These are phyloP conservation scores for Lyophyllum shimeji DNA, from an alignment of 768 basidiomycete genomes.

Conservation along the genomic window DNA sequence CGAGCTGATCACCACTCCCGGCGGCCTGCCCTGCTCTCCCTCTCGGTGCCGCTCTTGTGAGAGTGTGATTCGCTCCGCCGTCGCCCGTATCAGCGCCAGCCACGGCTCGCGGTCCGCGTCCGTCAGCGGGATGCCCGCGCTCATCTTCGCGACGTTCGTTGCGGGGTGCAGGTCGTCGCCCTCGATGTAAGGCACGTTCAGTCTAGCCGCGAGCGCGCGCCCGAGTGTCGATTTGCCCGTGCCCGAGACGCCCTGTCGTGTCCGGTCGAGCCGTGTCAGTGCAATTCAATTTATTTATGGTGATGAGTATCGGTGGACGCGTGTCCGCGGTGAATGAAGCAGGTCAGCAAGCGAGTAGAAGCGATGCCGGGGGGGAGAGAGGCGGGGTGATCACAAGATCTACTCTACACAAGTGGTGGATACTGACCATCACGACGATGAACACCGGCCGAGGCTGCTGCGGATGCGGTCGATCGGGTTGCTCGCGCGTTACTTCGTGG, in stretches of 20 bases:
- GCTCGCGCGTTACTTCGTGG: neutral
- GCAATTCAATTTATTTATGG: no score
- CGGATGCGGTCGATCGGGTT: neutral
- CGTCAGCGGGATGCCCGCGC: conserved; percentile 66
- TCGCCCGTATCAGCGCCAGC: conserved; percentile 70
- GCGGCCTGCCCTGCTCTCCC: conserved; percentile 8
- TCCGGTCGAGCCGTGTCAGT: no score
- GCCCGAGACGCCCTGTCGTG: conserved; percentile 69
- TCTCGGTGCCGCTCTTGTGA: neutral
- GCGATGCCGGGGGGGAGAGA: neutral
- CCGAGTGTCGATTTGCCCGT: conserved; percentile 77
- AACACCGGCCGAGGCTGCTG: conserved; percentile 15
- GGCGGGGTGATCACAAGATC: neutral
- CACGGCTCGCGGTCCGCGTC: conserved; percentile 87
- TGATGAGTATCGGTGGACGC: no score
- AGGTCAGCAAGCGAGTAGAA: neutral
- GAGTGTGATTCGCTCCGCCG: conserved; percentile 47
- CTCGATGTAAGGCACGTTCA: conserved; percentile 80
- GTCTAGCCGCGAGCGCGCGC: conserved; percentile 51
- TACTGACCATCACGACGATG: conserved; percentile 25
- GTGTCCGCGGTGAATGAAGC: neutral
- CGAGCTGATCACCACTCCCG: conserved; percentile 81
- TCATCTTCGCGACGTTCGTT: conserved; percentile 88
- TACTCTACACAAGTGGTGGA: neutral
- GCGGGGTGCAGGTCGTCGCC: conserved; percentile 86